Base-by-base conservation (phyloP, 805 yeast species). In the Cyberlindnera meyerae region DNA sequence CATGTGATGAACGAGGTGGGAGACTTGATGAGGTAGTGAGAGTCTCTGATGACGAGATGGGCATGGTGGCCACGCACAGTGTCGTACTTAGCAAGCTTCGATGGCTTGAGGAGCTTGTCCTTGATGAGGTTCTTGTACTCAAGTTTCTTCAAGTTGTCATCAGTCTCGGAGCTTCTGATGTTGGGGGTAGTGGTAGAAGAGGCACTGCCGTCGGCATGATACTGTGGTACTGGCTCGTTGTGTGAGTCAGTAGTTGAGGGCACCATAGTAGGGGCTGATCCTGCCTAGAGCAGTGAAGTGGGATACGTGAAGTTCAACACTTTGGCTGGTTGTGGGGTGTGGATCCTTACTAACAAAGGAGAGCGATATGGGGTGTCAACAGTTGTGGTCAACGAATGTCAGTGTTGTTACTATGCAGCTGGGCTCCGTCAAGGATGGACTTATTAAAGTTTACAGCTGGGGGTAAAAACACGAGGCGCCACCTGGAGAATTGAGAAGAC, bases 11-110 rank as follows among this genome's bases (percentile, higher is more conserved):
- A 53, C 1, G 51, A 48, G 4, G 56, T 49, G 5, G 56, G 56
- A 11, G 46, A 34, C 29, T 48, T 52, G 16, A 45, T 47, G 11
- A 53, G 37, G 25, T 53, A 53, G 21, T 53, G 54, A 0, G 57
- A 52, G 31, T 53, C 58, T 37, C 58, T 41, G 25, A 53, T 53
- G n/a, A 53, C 58, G 7, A 53, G 31, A 40, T 53, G 58, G 6
- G 51, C 36, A 25, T 53, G 58, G 22, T 52, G 56, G 4, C 39
- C 47, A 18, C 48, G 47, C 5, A 47, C 31, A 3, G 24, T 12
- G 11, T 39, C 40, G 14, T 29, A 52, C 18, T 40, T 35, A 12
- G 49, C 40, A 3, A 39, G 33, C 21, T 52, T 53, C 1, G 58
- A 53, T 3, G 56, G 58, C 29, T 51, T 50, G 3, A 53, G 38